Conservation (phyloP, 305 asterid species). For the Fraxinus xanthoxyloides region DNA sequence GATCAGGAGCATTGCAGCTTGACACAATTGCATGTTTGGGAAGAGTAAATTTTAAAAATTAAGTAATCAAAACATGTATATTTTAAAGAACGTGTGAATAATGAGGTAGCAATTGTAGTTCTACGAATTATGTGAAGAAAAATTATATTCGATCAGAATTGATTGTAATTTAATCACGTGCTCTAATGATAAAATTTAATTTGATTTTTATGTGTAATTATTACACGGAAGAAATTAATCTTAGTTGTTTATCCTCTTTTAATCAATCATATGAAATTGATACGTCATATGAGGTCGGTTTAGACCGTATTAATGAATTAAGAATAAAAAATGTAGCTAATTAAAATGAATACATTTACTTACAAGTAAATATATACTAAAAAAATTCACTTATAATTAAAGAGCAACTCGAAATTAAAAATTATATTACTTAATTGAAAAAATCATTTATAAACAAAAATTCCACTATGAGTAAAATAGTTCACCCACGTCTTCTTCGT, state of each 20-base stretch:
- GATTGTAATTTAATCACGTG: background rate
- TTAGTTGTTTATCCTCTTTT: background rate
- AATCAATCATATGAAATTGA: background rate
- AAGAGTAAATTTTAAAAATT: background rate
- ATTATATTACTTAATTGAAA: too few relatives aligned
- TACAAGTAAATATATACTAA: background rate
- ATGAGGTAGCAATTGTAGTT: background rate
- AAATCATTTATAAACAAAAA: background rate
- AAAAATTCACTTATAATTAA: background rate
- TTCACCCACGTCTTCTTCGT: background rate
- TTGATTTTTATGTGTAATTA: background rate
- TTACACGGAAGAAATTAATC: background rate
- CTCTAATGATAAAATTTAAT: background rate
- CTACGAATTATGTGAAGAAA: background rate
- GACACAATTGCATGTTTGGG: background rate
- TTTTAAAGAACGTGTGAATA: background rate
- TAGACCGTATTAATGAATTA: too few relatives aligned
- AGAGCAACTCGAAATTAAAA: background rate
- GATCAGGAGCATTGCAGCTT: background rate
- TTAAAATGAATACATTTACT: background rate
- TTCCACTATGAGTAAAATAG: background rate
- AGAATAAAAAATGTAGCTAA: too few relatives aligned
- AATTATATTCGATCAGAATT: background rate
- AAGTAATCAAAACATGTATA: background rate
- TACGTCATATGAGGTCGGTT: background rate